Percentiles rank a stretch among this genome's conserved stretches.
phyloP scores from a whole-genome alignment of 2,329 filamentous ascomycete species.

The Coniochaeta sp. region DNA sequence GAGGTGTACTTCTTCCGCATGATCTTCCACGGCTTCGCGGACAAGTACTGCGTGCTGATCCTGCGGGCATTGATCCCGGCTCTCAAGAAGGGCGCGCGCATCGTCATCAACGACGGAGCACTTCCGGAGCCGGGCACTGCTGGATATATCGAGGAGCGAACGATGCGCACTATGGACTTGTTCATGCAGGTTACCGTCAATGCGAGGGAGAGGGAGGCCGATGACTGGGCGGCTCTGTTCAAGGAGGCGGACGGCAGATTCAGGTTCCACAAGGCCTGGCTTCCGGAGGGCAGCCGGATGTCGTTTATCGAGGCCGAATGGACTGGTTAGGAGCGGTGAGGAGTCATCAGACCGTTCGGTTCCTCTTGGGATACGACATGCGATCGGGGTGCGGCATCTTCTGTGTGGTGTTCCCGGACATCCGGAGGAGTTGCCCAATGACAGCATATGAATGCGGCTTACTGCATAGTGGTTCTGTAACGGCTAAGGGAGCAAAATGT shows the following conservation, averaged over 20 bases:
- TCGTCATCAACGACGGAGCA: slow-evolving; percentile 19
- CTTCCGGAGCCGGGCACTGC: slow-evolving; percentile 15
- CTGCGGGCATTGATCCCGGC: slow-evolving; percentile 21
- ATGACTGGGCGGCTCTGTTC: slow-evolving; percentile 13
- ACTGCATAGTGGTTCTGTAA: background rate
- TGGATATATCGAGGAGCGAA: slow-evolving; percentile 9
- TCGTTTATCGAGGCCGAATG: slow-evolving; percentile 13
- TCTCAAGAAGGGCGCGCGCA: slow-evolving; percentile 17
- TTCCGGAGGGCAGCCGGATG: slow-evolving; percentile 10
- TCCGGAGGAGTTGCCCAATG: background rate
- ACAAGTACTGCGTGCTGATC: slow-evolving; percentile 25
- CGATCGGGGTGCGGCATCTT: too few relatives aligned
- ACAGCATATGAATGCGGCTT: background rate
- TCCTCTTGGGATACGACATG: too few relatives aligned
- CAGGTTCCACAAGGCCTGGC: slow-evolving; percentile 9
- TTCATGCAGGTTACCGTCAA: slow-evolving; percentile 12
- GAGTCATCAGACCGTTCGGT: background rate
- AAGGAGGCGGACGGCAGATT: slow-evolving; percentile 9
- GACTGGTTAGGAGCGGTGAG: slow-evolving; percentile 4
- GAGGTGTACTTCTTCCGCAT: slow-evolving; percentile 23
- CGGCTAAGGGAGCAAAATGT: too few relatives aligned
- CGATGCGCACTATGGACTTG: slow-evolving; percentile 12
- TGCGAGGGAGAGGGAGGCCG: slow-evolving; percentile 11
- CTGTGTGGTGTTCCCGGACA: background rate
- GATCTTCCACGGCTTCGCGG: slow-evolving; percentile 26